phyloP scores from a whole-genome alignment of 1,284 basidiomycete genomes.

The Trametes pubescens region DNA sequence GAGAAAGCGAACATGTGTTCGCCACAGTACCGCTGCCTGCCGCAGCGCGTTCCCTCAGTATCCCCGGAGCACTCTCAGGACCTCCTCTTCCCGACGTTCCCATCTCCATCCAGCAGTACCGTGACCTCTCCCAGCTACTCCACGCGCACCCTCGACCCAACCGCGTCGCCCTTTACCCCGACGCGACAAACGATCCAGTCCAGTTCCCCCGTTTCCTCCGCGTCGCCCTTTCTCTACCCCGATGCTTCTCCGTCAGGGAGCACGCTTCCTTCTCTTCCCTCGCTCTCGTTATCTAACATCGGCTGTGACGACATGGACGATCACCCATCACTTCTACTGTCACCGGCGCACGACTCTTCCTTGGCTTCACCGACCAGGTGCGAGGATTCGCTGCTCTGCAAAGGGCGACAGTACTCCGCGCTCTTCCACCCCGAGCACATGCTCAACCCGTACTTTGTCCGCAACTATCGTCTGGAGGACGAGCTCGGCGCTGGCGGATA shows the following conservation, averaged over 20 bases:
- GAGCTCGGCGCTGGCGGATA: conserved; percentile 93
- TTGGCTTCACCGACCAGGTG: conserved; percentile 21
- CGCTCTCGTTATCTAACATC: conserved; percentile 36
- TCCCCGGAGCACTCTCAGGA: conserved; percentile 34
- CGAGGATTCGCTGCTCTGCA: conserved; percentile 35
- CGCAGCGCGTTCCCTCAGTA: conserved; percentile 33
- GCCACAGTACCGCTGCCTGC: conserved; percentile 26
- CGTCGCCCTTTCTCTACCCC: conserved; percentile 30
- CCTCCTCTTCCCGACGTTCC: conserved; percentile 32
- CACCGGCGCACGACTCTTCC: conserved; percentile 20
- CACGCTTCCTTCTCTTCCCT: conserved; percentile 35
- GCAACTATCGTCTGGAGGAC: conserved; percentile 73
- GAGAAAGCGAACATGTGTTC: conserved; percentile 27
- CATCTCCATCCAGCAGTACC: conserved; percentile 37
- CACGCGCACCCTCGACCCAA: conserved; percentile 31
- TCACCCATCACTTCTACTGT: conserved; percentile 32
- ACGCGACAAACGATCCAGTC: conserved; percentile 32
- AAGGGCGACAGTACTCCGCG: conserved; percentile 54
- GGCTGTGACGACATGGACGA: conserved; percentile 34
- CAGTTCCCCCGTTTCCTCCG: conserved; percentile 30
- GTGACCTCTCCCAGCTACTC: conserved; percentile 36
- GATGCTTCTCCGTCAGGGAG: conserved; percentile 33
- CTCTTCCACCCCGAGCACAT: conserved; percentile 69
- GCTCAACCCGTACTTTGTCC: conserved; percentile 73
- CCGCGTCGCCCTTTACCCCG: conserved; percentile 35